Base-by-base conservation (phyloP, 345 rosid genomes). In the Leavenworthia alabamica region DNA sequence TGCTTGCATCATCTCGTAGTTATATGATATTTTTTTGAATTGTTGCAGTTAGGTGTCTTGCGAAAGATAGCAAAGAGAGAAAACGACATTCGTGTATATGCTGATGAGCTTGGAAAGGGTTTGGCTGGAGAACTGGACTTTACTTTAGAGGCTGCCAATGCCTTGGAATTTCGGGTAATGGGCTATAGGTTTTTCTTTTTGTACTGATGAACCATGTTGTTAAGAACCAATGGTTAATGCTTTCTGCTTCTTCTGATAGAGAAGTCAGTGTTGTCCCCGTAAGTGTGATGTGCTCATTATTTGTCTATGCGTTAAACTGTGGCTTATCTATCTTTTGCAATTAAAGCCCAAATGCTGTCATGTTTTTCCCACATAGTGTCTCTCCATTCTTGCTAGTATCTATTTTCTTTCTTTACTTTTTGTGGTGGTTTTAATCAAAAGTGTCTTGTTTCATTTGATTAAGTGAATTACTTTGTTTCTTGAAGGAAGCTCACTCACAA, bases 31-130 rank as follows among this genome's bases (percentile, higher is more conserved):
- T 59, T 14, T 62, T 67, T 56, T 47, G 8, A 26, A 52, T 7
- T 40, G 76, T 74, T 78, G 65, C 81, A 91, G 98, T 74, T 91
- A 55, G 98, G 95, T 14, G 55, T 91, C 53, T 32, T 91, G 76
- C 90, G 88, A 82, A 91, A 84, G 79, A 73, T 91, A 64, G 88
- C 90, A 15, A 91, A 86, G 76, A 80, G 95, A 69, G 86, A 86
- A 75, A 82, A 54, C 74, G 95, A 91, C 66, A 88, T 81, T 74
- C 85, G 95, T 40, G 79, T 86, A 15, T 91, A 91, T 73, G 98
- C 95, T 59, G 98, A 91, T 77, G 98, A 91, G 78, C 90, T 91
- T 42, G 98, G 98, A 64, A 91, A 78, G 77, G 96, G 98, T 42
- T 81, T 91, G 67, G 92, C 83, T 62, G 96, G 96, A 58, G 98